phyloP scores from a whole-genome alignment of 2,329 filamentous ascomycete species.

The Venturiaceae sp. region DNA sequence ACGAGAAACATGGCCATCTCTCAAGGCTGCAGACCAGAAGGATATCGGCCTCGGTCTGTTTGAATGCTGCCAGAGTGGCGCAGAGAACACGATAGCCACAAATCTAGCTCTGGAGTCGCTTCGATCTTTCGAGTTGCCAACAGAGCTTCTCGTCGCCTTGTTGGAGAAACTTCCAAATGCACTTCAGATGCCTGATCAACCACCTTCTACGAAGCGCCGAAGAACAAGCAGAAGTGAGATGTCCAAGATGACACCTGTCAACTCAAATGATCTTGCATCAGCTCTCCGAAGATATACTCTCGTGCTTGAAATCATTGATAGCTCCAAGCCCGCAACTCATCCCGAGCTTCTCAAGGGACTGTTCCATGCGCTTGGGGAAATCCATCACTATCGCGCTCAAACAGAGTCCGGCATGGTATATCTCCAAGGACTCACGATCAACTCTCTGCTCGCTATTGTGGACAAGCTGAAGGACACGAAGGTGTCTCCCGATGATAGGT shows the following conservation, averaged over 20 bases:
- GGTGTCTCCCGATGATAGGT: slow-evolving; percentile 59
- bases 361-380: slow-evolving; percentile 75
- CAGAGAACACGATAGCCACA: slow-evolving; percentile 16
- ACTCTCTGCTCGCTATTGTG: slow-evolving; percentile 75
- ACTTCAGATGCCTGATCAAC: slow-evolving; percentile 61
- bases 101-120: slow-evolving; percentile 58
- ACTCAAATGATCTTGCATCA: slow-evolving; percentile 55
- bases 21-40: slow-evolving; percentile 55
- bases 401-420: slow-evolving; percentile 84
- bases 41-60: slow-evolving; percentile 54
- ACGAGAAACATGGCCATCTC: slow-evolving; percentile 59
- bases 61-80: slow-evolving; percentile 12
- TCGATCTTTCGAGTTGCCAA: slow-evolving; percentile 42
- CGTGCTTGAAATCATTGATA: slow-evolving; percentile 80
- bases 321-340: slow-evolving; percentile 64
- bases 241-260: slow-evolving; percentile 50
- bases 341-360: slow-evolving; percentile 67
- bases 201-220: slow-evolving; percentile 68
- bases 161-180: slow-evolving; percentile 48
- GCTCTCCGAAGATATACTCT: slow-evolving; percentile 72
- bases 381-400: slow-evolving; percentile 74
- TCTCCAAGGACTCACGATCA: slow-evolving; percentile 74
- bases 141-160: slow-evolving; percentile 1
- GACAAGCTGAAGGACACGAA: slow-evolving; percentile 53
- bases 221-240: slow-evolving; percentile 66